Evolutionary conservation across 164 flowering plant species (phyloP).

Genomic region (Paratinospora sagittata): DNA sequence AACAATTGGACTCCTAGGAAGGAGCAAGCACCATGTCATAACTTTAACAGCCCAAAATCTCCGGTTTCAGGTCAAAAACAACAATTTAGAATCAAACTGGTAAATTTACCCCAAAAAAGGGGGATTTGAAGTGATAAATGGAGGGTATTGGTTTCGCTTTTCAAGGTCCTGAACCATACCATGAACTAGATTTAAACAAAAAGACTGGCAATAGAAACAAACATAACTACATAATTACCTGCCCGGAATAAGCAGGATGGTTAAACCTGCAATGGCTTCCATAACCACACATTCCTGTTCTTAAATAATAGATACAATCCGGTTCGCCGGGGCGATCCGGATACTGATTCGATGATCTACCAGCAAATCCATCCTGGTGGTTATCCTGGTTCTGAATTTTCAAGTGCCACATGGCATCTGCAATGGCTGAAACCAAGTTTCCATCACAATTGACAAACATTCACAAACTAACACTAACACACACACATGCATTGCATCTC

Average conservation of each 20-base stretch:
- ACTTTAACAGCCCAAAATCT: neutral
- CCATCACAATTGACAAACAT: neutral
- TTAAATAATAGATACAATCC: slow-evolving; percentile 53
- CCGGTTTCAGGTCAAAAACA: neutral
- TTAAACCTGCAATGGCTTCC: slow-evolving; percentile 58
- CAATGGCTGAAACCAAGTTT: slow-evolving; percentile 9
- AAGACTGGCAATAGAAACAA: too few relatives aligned
- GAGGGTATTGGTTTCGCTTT: neutral
- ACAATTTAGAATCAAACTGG: neutral
- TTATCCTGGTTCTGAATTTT: slow-evolving; percentile 30
- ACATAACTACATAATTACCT: slow-evolving; percentile 23
- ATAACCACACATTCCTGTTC: slow-evolving; percentile 70
- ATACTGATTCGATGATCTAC: slow-evolving; percentile 23
- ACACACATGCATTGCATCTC: slow-evolving; percentile 4
- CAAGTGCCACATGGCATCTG: slow-evolving; percentile 44
- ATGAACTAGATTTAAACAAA: neutral
- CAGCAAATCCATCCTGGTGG: slow-evolving; percentile 29
- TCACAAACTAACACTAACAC: neutral
- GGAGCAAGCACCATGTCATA: neutral
- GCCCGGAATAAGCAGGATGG: slow-evolving; percentile 44
- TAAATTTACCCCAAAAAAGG: neutral
- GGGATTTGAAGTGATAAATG: too few relatives aligned
- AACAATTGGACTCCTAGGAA: neutral
- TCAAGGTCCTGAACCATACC: neutral
- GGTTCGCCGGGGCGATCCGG: slow-evolving; percentile 74